phyloP scores from a whole-genome alignment of 2,329 filamentous ascomycete genomes.

The Aplosporella prunicola region DNA sequence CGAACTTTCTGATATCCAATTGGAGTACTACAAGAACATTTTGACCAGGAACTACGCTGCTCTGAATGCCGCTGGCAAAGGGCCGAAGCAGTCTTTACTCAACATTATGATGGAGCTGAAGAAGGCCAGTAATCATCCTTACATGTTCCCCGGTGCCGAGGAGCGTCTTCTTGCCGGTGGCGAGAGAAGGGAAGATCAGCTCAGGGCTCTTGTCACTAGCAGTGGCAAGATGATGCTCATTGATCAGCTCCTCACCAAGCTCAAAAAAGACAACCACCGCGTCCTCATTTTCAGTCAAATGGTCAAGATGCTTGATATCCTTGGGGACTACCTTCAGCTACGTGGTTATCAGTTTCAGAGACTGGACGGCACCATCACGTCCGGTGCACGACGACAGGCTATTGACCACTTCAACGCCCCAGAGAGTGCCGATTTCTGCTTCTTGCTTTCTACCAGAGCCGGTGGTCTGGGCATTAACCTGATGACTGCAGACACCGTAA shows the following conservation, averaged over 20 bases:
- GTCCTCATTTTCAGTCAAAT: conserved; percentile 99
- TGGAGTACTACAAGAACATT: conserved; percentile 99
- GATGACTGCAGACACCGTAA: conserved; percentile 96
- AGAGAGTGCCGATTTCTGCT: conserved; percentile 91
- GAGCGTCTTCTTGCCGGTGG: conserved; percentile 77
- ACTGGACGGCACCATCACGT: conserved; percentile 88
- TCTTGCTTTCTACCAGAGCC: conserved; percentile 86
- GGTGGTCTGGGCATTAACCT: conserved; percentile 98
- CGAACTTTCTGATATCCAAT: conserved; percentile 87
- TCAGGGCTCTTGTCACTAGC: conserved; percentile 88
- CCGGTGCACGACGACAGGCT: conserved; percentile 76
- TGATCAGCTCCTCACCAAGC: conserved; percentile 85
- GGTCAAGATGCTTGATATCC: conserved; percentile 96
- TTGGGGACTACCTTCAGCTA: conserved; percentile 85
- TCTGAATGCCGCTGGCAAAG: conserved; percentile 78
- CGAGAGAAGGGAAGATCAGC: conserved; percentile 73
- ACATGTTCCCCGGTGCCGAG: conserved; percentile 93
- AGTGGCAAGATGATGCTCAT: conserved; percentile 99
- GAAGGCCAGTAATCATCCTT: conserved; percentile 97
- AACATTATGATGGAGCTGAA: conserved; percentile 99
- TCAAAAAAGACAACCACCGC: conserved; percentile 87
- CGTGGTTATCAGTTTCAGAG: conserved; percentile 94
- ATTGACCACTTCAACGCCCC: conserved; percentile 99
- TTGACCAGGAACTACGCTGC: conserved; percentile 93
- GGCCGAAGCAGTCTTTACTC: conserved; percentile 86